Percentiles rank a stretch among this genome's conserved stretches.
These are phyloP conservation scores for Guadua angustifolia DNA, from an alignment of 176 grass and related monocot species.

Conservation along the genomic window DNA sequence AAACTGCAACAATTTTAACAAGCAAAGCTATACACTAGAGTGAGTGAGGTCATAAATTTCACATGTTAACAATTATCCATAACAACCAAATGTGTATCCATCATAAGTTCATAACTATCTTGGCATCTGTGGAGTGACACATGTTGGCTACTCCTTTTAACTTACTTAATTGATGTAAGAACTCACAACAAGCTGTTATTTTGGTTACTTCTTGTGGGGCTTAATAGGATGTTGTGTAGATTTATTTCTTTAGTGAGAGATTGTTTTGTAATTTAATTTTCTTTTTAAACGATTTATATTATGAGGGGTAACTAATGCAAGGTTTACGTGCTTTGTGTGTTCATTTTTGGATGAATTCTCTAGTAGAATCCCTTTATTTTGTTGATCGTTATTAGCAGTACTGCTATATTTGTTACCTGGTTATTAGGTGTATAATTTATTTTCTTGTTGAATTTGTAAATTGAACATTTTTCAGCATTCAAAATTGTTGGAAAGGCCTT, in stretches of 20 bases:
- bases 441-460: constrained; percentile 36
- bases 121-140: background rate
- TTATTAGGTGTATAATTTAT: background rate
- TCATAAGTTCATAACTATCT: background rate
- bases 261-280: background rate
- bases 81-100: constrained; percentile 17
- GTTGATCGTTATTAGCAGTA: constrained; percentile 17
- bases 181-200: background rate
- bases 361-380: constrained; percentile 21
- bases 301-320: background rate
- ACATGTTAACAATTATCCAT: background rate
- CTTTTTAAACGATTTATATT: background rate
- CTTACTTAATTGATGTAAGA: constrained; percentile 23
- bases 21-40: background rate
- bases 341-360: background rate
- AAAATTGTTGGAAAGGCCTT: constrained; percentile 76
- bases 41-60: background rate
- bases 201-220: constrained; percentile 19
- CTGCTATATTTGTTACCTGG: constrained; percentile 10
- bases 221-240: constrained; percentile 9
- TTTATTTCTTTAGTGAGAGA: background rate
- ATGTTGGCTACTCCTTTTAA: constrained; percentile 3
- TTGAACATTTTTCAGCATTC: constrained; percentile 73
- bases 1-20: constrained; percentile 11
- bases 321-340: constrained; percentile 10